Base-by-base conservation (phyloP, 495 filamentous ascomycete genomes). In the Penicillium waksmanii region DNA sequence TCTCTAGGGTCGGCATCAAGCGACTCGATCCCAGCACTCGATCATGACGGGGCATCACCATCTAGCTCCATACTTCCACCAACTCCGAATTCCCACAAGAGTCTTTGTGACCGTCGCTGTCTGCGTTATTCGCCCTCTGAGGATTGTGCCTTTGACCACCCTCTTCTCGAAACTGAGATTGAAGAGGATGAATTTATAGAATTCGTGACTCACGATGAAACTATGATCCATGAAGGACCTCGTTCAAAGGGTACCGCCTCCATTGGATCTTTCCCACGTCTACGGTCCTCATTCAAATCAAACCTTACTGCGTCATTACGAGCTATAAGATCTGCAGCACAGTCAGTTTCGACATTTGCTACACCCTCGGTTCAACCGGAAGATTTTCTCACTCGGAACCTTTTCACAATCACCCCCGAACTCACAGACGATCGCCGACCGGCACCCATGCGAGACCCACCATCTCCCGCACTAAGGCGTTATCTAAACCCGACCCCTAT, bases 301-400 rank as follows among this genome's bases (percentile, higher is more conserved):
- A 98, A 98, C 63, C 81, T 98, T 15, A 98, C 93, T 5, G 92
- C 94, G 19, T 98, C 95, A 0, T 74, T 98, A 52, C 85, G 90
- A 34, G 92, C 90, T 25, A 84, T 98, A 55, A 90, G 90, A 71
- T 90, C 87, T 12, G 94, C 93, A 0, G 93, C 93, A 18, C 88
- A 85, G 58, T 89, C 90, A 4, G 87, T 98, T 53, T 92, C 93
- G 23, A 87, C 79, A 60, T 86, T 97, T 60, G 76, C 86, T 3
- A 80, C 88, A 12, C 83, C 89, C 1, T 86, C 88, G 18, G 86
- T 92, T 47, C 89, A 89, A 36, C 88, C 91, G 8, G 91, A 97
- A 59, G 92, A 96, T 68, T 92, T 94, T 60, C 86, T 98, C 49
- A 94, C 93, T 11, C 87, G 93, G 59, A 95, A 92, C 34, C 76